Base-by-base conservation (phyloP, 345 rosid species). In the Toxicodendron radicans region DNA sequence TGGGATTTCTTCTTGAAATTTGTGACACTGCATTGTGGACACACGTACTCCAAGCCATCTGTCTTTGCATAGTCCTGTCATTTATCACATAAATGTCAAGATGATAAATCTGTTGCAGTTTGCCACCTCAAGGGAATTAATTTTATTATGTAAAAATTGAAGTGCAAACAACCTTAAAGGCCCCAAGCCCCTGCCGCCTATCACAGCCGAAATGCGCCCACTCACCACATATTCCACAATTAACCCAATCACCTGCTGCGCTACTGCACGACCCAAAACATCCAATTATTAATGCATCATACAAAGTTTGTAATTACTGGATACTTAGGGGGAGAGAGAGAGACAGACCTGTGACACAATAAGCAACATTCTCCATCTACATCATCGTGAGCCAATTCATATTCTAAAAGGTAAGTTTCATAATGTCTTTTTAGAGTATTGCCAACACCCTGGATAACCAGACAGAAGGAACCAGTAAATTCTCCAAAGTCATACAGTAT, bases 181-280 rank as follows among this genome's bases (percentile, higher is more conserved):
- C 98, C 52, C 98, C 99, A 11, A 93, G 99, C 27, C 99, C 98
- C 62, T 92, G 97, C 77, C 98, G 90, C 84, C 97, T 81, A 75
- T 95, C 99, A 83, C 99, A 93, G 76, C 99, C 98, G 71, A 95
- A 95, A 82, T 95, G 99, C 17, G 99, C 99, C 99, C 99, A 93
- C 78, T 95, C 99, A 12, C 97, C 99, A 41, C 99, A 95, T 59
- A 91, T 88, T 78, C 98, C 97, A 75, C 99, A 95, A 79, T 95
- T 95, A 66, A 95, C 99, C 99, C 99, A 93, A 75, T 95, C 98
- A 78, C 98, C 99, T 0, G 99, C 95, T 49, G 99, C 97, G 30
- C 99, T 91, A 95, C 99, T 95, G 95, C 81, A 73, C 57, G 81
- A 73, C 74, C 68, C 41, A 38, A 33, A 78, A 68, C 70, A 45